A percentile compares a stretch with the other conserved stretches of the same genome.
phyloP scores from a whole-genome alignment of 176 grass and related monocot genomes.

The Eragrostis nindensis region DNA sequence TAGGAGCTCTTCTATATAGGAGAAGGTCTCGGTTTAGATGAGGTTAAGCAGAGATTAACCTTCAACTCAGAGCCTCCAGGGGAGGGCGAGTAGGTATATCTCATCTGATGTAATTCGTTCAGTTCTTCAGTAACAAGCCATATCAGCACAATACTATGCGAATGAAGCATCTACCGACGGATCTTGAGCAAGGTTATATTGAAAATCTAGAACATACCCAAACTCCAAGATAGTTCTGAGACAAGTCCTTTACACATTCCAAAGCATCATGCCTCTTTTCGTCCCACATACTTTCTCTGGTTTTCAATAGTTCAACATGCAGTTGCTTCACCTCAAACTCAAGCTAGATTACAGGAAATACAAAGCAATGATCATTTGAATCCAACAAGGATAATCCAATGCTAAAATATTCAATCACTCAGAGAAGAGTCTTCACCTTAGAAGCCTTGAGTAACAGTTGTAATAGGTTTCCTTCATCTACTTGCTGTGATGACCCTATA shows the following conservation, averaged over 20 bases:
- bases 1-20: no score
- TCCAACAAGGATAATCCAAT: slow-evolving; percentile 20
- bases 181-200: slow-evolving; percentile 1
- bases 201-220: slow-evolving; percentile 50
- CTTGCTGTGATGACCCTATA: slow-evolving; percentile 53
- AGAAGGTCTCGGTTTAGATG: no score
- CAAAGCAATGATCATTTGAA: slow-evolving; percentile 18
- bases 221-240: slow-evolving; percentile 50
- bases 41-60: no score
- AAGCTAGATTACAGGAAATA: slow-evolving; percentile 47
- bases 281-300: slow-evolving; percentile 64
- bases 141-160: not conserved
- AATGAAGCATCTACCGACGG: slow-evolving; percentile 5
- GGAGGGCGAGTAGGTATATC: no score
- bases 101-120: no score
- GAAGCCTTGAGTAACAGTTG: slow-evolving; percentile 64
- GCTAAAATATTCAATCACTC: slow-evolving; percentile 12
- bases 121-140: no score
- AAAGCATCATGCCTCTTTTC: slow-evolving; percentile 62
- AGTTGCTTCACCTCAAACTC: slow-evolving; percentile 69
- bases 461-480: slow-evolving; percentile 59
- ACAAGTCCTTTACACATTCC: slow-evolving; percentile 63
- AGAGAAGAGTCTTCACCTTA: slow-evolving; percentile 42
- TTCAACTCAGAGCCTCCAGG: no score
- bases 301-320: slow-evolving; percentile 60